Base-by-base conservation (phyloP, 768 basidiomycete species). In the Panellus pusillus region DNA sequence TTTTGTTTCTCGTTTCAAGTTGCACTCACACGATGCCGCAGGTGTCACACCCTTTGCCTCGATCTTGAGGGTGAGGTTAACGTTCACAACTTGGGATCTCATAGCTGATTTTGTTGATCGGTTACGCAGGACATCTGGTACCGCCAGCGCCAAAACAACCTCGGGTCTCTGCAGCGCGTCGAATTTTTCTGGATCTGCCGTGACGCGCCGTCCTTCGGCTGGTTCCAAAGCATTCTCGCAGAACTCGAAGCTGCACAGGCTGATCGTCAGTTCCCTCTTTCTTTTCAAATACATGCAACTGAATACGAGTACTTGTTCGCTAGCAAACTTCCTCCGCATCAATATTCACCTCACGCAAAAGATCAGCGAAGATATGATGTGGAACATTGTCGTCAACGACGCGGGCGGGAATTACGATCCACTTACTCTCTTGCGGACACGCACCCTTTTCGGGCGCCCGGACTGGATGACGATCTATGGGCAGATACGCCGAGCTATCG, bases 131-230 rank as follows among this genome's bases (percentile, higher is more conserved):
- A 56, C 19, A 50, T 57, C 9, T 48, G 42, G 17, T 95, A 96
- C 74, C 82, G 84, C 60, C 93, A 95, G 68, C 86, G 83, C 72
- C 80, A 79, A 55, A 86, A 87, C 31, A 78, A 81, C 50, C 73
- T 95, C 20, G 89, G 90, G 20, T 81, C 84, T 31, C 83, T 98
- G 49, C 84, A 86, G 45, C 83, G 89, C 40, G 94, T 97, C 52
- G 92, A 96, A 63, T 94, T 96, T 70, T 90, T 96, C 74, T 96
- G 93, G 93, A 81, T 92, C 56, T 91, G 87, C 67, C 86, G 90
- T 65, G 91, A 94, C 61, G 84, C 89, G 12, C 91, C 91, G 13
- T 91, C 90, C 15, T 93, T 96, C 65, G 93, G 92, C 60, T 97
- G 94, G 94, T 96, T 98, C 81, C 91, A 95, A 68, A 84, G 80